These are phyloP conservation scores for Penicillium roqueforti DNA, from an alignment of 495 filamentous ascomycete species.

Conservation along the genomic window DNA sequence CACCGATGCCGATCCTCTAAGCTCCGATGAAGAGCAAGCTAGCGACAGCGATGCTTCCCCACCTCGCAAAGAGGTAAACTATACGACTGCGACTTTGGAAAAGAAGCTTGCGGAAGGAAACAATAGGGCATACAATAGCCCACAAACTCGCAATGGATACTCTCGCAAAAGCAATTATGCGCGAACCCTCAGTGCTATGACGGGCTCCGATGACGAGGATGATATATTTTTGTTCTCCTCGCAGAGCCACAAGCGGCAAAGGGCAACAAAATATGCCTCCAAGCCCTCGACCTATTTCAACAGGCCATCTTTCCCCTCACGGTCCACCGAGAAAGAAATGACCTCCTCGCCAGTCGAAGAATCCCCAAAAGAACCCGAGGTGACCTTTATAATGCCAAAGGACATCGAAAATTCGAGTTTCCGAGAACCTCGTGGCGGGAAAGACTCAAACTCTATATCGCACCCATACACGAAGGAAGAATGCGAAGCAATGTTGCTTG, in stretches of 20 bases:
- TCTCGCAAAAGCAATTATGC: background rate
- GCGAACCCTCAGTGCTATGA: conserved; percentile 8
- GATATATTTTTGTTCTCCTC: conserved; percentile 13
- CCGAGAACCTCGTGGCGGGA: conserved; percentile 7
- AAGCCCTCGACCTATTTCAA: conserved; percentile 12
- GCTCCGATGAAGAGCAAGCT: conserved; percentile 11
- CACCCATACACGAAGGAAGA: conserved; percentile 13
- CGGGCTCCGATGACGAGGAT: conserved; percentile 14
- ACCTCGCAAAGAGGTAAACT: background rate
- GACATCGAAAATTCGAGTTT: conserved; percentile 23
- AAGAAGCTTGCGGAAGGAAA: conserved; percentile 20
- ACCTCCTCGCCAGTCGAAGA: background rate
- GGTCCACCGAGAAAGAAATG: background rate
- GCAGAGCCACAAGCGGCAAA: conserved; percentile 19
- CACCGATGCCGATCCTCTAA: conserved; percentile 29
- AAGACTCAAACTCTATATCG: conserved; percentile 17
- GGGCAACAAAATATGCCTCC: conserved; percentile 16
- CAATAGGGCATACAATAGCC: background rate
- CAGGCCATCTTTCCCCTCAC: background rate
- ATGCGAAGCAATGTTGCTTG: background rate
- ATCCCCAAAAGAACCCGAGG: conserved; percentile 9
- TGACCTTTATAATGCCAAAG: conserved; percentile 28
- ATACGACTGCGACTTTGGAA: conserved; percentile 16
- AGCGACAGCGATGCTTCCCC: background rate
- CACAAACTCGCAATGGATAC: conserved; percentile 6